Percentiles rank a stretch among this genome's conserved stretches.
phyloP scores from a whole-genome alignment of 2,329 filamentous ascomycete genomes.

The Xylaria polymorpha region DNA sequence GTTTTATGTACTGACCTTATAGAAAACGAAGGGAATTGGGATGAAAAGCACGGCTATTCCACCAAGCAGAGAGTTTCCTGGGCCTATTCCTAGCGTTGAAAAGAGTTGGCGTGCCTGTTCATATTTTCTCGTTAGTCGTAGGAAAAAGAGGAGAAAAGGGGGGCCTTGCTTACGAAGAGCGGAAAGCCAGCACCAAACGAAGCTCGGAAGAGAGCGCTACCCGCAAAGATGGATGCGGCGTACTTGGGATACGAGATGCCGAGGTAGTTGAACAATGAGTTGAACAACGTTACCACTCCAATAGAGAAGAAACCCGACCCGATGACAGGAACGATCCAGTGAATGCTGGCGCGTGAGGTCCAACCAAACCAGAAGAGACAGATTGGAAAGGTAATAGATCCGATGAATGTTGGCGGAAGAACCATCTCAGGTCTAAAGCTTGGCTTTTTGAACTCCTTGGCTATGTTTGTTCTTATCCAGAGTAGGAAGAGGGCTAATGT shows the following conservation, averaged over 20 bases:
- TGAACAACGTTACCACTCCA: constrained; percentile 45
- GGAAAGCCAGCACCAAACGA: constrained; percentile 23
- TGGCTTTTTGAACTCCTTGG: neutral
- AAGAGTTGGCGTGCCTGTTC: constrained; percentile 28
- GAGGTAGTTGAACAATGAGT: constrained; percentile 44
- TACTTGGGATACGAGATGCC: constrained; percentile 18
- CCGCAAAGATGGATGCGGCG: constrained; percentile 26
- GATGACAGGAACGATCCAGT: constrained; percentile 67
- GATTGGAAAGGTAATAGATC: constrained; percentile 66
- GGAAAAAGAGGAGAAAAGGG: too few relatives aligned
- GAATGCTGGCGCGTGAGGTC: constrained; percentile 62
- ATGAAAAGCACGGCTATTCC: constrained; percentile 29
- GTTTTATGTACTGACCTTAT: constrained; percentile 12
- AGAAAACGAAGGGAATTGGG: constrained; percentile 29
- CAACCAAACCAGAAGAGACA: constrained; percentile 70
- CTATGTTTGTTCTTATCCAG: constrained; percentile 64
- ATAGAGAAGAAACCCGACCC: constrained; percentile 59
- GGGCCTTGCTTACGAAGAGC: constrained; percentile 16
- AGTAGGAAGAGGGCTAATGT: constrained; percentile 65
- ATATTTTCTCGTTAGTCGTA: neutral
- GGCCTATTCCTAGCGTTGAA: constrained; percentile 8
- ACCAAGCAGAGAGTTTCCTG: constrained; percentile 27
- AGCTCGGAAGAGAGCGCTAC: constrained; percentile 22
- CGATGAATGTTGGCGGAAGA: constrained; percentile 68
- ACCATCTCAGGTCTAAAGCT: constrained; percentile 71